phyloP scores from a whole-genome alignment of 768 basidiomycete genomes.

The Mrakia hoshinonis region DNA sequence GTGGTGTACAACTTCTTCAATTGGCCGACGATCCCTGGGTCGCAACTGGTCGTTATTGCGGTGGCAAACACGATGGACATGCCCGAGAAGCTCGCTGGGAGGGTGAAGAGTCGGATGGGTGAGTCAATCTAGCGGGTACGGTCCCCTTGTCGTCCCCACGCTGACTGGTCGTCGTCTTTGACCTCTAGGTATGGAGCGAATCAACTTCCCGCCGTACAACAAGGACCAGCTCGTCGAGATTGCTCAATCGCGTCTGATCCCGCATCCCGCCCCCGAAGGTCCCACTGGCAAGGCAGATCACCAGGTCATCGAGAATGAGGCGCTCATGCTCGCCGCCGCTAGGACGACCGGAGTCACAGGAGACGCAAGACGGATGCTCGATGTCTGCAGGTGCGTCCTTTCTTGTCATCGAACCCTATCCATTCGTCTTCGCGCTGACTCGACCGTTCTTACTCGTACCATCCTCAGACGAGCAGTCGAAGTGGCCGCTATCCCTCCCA shows the following conservation, averaged over 20 bases:
- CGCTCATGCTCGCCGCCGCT: slow-evolving; percentile 74
- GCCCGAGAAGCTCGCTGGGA: slow-evolving; percentile 85
- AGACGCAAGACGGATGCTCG: slow-evolving; percentile 84
- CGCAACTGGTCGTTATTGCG: slow-evolving; percentile 86
- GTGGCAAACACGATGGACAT: slow-evolving; percentile 98
- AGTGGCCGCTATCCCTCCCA: slow-evolving; percentile 44
- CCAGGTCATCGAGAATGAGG: slow-evolving; percentile 55
- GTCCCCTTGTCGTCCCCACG: neutral
- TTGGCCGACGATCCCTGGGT: slow-evolving; percentile 85
- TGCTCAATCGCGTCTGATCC: slow-evolving; percentile 67
- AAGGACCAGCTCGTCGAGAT: slow-evolving; percentile 71
- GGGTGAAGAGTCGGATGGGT: slow-evolving; percentile 67
- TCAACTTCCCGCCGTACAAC: slow-evolving; percentile 84
- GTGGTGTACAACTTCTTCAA: slow-evolving; percentile 99
- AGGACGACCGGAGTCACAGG: slow-evolving; percentile 75
- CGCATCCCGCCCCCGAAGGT: slow-evolving; percentile 32
- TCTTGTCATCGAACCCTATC: neutral
- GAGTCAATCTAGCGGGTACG: neutral
- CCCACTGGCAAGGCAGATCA: slow-evolving; percentile 44
- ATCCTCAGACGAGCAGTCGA: slow-evolving; percentile 69
- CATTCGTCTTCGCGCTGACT: neutral
- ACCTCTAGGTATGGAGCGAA: slow-evolving; percentile 68
- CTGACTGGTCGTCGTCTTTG: no score
- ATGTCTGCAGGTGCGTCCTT: slow-evolving; percentile 67
- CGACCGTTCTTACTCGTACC: neutral